Percentiles rank a stretch among this genome's conserved stretches.
Conservation (phyloP, 768 basidiomycete species). For the Lactarius akahatsu region DNA sequence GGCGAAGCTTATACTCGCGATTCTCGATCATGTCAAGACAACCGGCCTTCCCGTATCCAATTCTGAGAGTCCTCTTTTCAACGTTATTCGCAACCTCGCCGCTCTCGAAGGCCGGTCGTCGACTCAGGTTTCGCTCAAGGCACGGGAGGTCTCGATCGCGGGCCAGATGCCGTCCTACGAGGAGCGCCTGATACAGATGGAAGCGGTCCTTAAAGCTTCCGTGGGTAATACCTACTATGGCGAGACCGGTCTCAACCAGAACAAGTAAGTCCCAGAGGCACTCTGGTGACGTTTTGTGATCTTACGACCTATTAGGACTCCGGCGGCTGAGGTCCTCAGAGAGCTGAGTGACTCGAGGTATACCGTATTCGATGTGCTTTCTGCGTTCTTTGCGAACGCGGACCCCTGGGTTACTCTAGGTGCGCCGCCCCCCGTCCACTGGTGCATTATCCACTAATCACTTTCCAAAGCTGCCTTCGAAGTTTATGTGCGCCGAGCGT, state of each 20-base stretch:
- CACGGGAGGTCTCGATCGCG: conserved; percentile 94
- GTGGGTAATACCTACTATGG: conserved; percentile 89
- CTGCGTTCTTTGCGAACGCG: conserved; percentile 87
- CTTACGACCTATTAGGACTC: conserved; percentile 50
- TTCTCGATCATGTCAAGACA: conserved; percentile 88
- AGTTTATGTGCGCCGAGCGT: conserved; percentile 93
- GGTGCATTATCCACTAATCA: neutral
- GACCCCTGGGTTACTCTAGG: conserved; percentile 85
- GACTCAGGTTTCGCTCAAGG: conserved; percentile 88
- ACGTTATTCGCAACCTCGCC: conserved; percentile 78
- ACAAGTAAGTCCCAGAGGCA: conserved; percentile 38
- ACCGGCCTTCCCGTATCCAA: conserved; percentile 74
- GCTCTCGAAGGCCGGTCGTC: conserved; percentile 90
- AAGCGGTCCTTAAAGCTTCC: conserved; percentile 84
- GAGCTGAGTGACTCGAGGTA: conserved; percentile 96
- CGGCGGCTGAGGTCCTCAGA: conserved; percentile 81
- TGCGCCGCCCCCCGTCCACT: conserved; percentile 37
- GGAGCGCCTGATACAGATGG: conserved; percentile 92
- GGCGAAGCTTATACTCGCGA: conserved; percentile 78
- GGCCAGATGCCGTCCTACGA: conserved; percentile 97
- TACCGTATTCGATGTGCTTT: conserved; percentile 95
- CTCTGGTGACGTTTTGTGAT: neutral
- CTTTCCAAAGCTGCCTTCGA: conserved; percentile 76
- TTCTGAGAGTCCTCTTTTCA: conserved; percentile 68
- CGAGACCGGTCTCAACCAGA: conserved; percentile 66